A percentile compares a stretch with the other conserved stretches of the same genome.
Evolutionary conservation across 192 early-diverging fungal species (phyloP).

Genomic region (Backusella tarrabulga): DNA sequence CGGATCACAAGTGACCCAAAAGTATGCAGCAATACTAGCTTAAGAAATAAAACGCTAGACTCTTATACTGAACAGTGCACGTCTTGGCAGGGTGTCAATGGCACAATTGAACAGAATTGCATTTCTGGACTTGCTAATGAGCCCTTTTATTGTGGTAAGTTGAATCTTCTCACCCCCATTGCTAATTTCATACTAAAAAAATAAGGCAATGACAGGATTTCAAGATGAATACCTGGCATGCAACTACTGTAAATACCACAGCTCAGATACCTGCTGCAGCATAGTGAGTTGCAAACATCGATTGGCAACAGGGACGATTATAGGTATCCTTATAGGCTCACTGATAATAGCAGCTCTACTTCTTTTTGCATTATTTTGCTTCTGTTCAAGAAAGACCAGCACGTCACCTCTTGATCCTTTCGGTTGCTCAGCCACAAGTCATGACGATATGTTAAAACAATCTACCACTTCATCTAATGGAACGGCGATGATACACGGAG

Average conservation of each 20-base stretch:
- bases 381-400: not conserved
- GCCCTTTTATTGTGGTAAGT: conserved; percentile 29
- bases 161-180: not conserved
- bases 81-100: conserved; percentile 19
- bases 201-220: not conserved
- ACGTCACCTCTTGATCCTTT: not conserved
- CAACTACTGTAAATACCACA: conserved; percentile 2
- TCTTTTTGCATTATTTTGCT: not conserved
- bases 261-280: conserved; percentile 14
- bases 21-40: not conserved
- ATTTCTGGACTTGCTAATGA: conserved; percentile 29
- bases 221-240: conserved; percentile 10
- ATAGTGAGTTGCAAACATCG: not conserved
- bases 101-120: conserved; percentile 10
- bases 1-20: not conserved
- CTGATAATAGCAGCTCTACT: not conserved
- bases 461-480: not conserved
- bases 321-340: conserved; percentile 22
- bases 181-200: not conserved
- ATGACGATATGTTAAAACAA: not conserved
- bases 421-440: not conserved
- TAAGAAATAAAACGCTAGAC: not conserved
- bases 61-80: conserved; percentile 9
- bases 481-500: not conserved
- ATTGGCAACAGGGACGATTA: conserved; percentile 12